A percentile compares a stretch with the other conserved stretches of the same genome.
phyloP scores from a whole-genome alignment of 768 basidiomycete species.

The Tulasnella sp. region DNA sequence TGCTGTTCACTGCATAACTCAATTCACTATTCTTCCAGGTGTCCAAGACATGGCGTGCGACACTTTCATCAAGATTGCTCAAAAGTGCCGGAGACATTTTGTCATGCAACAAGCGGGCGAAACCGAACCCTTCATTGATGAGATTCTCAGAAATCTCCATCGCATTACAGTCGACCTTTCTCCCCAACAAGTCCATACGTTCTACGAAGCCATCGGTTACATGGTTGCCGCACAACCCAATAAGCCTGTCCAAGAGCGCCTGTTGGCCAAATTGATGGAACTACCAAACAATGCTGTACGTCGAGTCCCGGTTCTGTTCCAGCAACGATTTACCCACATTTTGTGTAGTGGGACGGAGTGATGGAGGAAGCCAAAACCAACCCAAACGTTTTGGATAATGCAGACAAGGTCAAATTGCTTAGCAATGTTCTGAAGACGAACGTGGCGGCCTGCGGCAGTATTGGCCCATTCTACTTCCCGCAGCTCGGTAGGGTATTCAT shows the following conservation, averaged over 20 bases:
- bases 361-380: conserved; percentile 93
- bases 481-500: conserved; percentile 93
- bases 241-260: conserved; percentile 90
- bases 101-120: conserved; percentile 98
- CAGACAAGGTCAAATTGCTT: conserved; percentile 93
- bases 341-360: conserved; percentile 80
- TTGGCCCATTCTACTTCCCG: conserved; percentile 95
- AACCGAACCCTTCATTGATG: conserved; percentile 94
- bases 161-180: conserved; percentile 91
- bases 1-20: background rate
- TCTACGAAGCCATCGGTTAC: conserved; percentile 98
- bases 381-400: conserved; percentile 82
- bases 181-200: conserved; percentile 95
- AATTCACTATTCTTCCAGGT: conserved; percentile 40
- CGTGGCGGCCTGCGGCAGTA: conserved; percentile 93
- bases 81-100: conserved; percentile 96
- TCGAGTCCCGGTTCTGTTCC: background rate
- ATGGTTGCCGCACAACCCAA: conserved; percentile 99
- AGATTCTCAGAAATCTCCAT: conserved; percentile 85
- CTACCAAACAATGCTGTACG: conserved; percentile 87
- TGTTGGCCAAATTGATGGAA: conserved; percentile 94
- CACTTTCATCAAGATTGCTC: conserved; percentile 99
- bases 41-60: conserved; percentile 99
- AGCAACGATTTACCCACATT: background rate
- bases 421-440: conserved; percentile 98